Evolutionary conservation across 2,329 filamentous ascomycete species (phyloP).

Genomic region (Monosporascus sp.): DNA sequence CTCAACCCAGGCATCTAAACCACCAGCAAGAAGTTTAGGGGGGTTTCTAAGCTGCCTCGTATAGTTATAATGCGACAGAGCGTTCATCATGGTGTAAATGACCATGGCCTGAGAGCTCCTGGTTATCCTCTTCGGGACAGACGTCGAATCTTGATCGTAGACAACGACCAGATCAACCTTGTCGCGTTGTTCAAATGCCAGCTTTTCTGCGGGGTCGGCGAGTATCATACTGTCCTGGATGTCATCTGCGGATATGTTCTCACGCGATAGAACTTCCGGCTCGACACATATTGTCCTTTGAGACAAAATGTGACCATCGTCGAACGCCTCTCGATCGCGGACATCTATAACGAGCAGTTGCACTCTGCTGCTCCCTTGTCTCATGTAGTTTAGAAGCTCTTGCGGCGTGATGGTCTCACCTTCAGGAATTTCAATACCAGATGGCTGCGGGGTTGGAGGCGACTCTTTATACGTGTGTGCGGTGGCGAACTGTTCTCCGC

Average conservation of each 20-base stretch:
- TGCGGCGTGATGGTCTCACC: constrained; percentile 58
- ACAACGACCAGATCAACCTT: constrained; percentile 85
- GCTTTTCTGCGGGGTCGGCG: constrained; percentile 67
- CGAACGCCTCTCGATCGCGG: constrained; percentile 71
- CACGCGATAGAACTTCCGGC: constrained; percentile 64
- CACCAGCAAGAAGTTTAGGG: constrained; percentile 75
- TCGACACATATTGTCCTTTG: constrained; percentile 86
- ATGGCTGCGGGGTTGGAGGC: constrained; percentile 32
- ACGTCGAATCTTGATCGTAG: constrained; percentile 67
- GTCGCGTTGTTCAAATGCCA: constrained; percentile 65
- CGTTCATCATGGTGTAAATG: constrained; percentile 70
- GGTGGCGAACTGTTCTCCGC: constrained; percentile 29
- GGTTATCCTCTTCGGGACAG: constrained; percentile 35
- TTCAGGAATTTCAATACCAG: constrained; percentile 47
- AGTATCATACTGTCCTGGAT: constrained; percentile 65
- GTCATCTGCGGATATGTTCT: constrained; percentile 57
- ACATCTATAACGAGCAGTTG: constrained; percentile 81
- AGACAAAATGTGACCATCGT: constrained; percentile 83
- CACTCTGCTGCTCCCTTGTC: constrained; percentile 44
- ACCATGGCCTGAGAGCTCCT: constrained; percentile 40
- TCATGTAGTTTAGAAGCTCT: constrained; percentile 66
- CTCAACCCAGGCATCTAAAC: constrained; percentile 80
- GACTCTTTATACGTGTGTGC: constrained; percentile 20
- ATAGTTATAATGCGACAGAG: constrained; percentile 78
- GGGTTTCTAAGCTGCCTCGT: constrained; percentile 65